Base-by-base conservation (phyloP, 768 basidiomycete genomes). In the Brasilioporus rufonigricans region DNA sequence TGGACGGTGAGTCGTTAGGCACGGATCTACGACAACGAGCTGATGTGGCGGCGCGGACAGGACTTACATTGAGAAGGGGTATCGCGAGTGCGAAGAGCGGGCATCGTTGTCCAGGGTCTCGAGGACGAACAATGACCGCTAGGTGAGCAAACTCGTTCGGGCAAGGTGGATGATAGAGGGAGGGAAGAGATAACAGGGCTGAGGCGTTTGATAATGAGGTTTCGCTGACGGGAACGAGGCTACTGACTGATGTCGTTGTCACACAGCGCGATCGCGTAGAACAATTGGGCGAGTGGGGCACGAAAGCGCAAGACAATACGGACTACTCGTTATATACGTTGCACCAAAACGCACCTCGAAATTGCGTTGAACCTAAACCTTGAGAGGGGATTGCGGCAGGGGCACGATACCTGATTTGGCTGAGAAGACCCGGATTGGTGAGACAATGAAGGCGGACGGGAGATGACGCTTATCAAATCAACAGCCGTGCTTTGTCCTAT, bases 21-120 rank as follows among this genome's bases (percentile, higher is more conserved):
- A 9, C 12, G 18, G 47, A 62, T 48, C 35, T 31, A 44, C 2
- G 51, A 44, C 48, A 49, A 53, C 21, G 54, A 29, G 16, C 47
- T 50, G 53, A 53, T 55, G n/a, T n/a, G 13, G 32, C 14, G 27
- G 16, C 0, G 23, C 21, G 27, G 31, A 39, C 35, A 23, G 43
- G 38, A 70, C 76, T 74, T 51, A 77, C 78, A 71, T 67, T 75
- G 76, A 68, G 79, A 71, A 60, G 77, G 80, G 77, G 80, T 85
- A 77, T 88, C 86, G 77, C 85, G 86, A 70, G 87, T 89, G 76
- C 87, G 87, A 67, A 83, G 77, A 48, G 86, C 86, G 71, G 87
- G 87, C 87, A 89, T 89, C 79, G 80, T 83, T 72, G 76, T 71
- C 65, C 65, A 21, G 9, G 27, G 49, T 52, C 50, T 53, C 36